These are phyloP conservation scores for Chaetothyriales sp. DNA, from an alignment of 2,329 filamentous ascomycete genomes.

Conservation along the genomic window DNA sequence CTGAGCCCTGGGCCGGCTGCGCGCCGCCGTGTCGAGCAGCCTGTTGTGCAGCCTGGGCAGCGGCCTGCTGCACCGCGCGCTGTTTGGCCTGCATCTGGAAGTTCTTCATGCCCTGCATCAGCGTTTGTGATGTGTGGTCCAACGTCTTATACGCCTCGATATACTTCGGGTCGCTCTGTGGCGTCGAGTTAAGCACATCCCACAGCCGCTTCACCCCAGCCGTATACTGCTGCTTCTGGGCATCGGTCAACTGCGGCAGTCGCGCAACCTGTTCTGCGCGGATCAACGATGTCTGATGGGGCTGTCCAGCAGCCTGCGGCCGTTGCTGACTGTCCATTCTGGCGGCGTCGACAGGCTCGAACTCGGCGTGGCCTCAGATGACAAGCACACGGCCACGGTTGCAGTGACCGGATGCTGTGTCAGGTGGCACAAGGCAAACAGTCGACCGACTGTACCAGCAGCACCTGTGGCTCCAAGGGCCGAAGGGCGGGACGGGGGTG, in stretches of 20 bases:
- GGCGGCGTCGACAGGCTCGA: not conserved
- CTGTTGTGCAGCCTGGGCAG: constrained; percentile 5
- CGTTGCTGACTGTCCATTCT: constrained; percentile 2
- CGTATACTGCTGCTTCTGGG: constrained; percentile 42
- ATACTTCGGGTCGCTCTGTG: constrained; percentile 35
- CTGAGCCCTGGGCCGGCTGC: constrained; percentile 20
- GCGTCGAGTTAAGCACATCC: constrained; percentile 35
- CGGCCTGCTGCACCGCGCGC: constrained; percentile 5
- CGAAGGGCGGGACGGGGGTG: not conserved
- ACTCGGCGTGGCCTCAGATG: not conserved
- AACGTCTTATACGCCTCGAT: constrained; percentile 36
- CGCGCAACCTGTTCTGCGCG: constrained; percentile 38
- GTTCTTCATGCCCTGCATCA: constrained; percentile 37
- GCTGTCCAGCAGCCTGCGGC: constrained; percentile 11
- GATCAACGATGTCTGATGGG: constrained; percentile 33
- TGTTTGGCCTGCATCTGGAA: constrained; percentile 28
- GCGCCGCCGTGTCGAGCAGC: constrained; percentile 1
- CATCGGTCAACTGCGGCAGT: constrained; percentile 37
- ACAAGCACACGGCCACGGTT: not conserved
- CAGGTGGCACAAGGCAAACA: not conserved
- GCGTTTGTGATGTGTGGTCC: constrained; percentile 33
- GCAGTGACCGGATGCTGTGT: not conserved
- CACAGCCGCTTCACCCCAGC: constrained; percentile 39
- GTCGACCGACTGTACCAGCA: not conserved
- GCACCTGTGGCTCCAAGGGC: no score